Conservation (phyloP, 2,329 filamentous ascomycete genomes). For the Drechmeria coniospora region DNA sequence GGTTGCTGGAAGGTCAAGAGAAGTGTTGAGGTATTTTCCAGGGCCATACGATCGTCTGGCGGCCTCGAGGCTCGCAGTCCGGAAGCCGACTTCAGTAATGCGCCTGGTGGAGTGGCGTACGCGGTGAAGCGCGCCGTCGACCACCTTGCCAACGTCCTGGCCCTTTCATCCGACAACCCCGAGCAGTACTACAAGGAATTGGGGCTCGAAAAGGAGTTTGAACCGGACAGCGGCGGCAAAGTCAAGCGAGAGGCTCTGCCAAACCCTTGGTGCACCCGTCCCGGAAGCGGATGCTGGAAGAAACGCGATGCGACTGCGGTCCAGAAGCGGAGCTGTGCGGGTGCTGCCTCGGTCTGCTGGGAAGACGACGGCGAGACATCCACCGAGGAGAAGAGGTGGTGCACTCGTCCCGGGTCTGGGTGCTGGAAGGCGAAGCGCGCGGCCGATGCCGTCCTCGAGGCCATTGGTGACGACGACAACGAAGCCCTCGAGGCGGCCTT, state of each 20-base stretch:
- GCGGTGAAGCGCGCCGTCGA: slow-evolving; percentile 21
- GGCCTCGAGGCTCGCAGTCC: slow-evolving; percentile 12
- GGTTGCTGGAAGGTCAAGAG: slow-evolving; percentile 22
- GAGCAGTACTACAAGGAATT: slow-evolving; percentile 17
- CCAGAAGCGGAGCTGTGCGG: too few relatives aligned
- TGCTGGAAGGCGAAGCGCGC: slow-evolving; percentile 23
- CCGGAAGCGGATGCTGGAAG: slow-evolving; percentile 27
- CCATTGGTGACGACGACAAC: slow-evolving; percentile 8
- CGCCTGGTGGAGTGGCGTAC: slow-evolving; percentile 20
- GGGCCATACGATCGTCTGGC: slow-evolving; percentile 11
- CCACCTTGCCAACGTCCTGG: slow-evolving; percentile 21
- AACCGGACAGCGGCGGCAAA: slow-evolving; percentile 6
- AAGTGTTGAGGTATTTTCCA: slow-evolving; percentile 7
- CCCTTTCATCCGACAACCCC: slow-evolving; percentile 15
- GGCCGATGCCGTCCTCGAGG: slow-evolving; percentile 19
- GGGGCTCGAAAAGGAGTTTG: slow-evolving; percentile 11
- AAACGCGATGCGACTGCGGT: too few relatives aligned
- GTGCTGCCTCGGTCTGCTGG: slow-evolving; percentile 14
- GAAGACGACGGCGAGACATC: slow-evolving; percentile 21
- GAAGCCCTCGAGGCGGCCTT: slow-evolving; percentile 11
- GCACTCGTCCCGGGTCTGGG: too few relatives aligned
- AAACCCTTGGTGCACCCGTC: slow-evolving; percentile 17
- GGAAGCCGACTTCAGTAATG: slow-evolving; percentile 14
- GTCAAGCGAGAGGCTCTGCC: slow-evolving; percentile 10
- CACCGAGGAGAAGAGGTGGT: too few relatives aligned